Conservation (phyloP, 768 basidiomycete species). For the Daedalea quercina region DNA sequence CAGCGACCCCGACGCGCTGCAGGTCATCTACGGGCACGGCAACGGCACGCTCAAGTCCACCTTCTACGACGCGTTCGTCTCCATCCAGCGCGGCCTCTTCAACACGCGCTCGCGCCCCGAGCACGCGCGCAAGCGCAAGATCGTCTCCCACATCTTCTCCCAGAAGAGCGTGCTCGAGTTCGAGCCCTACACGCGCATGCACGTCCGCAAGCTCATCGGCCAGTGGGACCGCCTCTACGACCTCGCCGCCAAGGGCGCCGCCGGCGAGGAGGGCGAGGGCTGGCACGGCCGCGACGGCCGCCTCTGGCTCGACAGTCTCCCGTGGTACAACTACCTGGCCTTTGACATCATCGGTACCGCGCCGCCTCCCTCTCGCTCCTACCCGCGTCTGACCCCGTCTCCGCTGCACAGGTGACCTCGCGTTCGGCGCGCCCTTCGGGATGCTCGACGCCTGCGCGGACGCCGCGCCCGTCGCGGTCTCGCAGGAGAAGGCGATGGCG, state of each 20-base stretch:
- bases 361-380: neutral
- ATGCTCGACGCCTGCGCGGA: slow-evolving; percentile 78
- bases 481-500: slow-evolving; percentile 47
- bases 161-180: slow-evolving; percentile 84
- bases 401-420: slow-evolving; percentile 65
- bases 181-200: slow-evolving; percentile 78
- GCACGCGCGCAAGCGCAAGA: slow-evolving; percentile 87
- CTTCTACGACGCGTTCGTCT: slow-evolving; percentile 37
- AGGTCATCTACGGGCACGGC: slow-evolving; percentile 72
- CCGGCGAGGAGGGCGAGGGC: slow-evolving; percentile 52
- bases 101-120: slow-evolving; percentile 72
- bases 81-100: slow-evolving; percentile 52
- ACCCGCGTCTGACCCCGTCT: slow-evolving; percentile 31
- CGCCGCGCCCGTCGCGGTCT: slow-evolving; percentile 58
- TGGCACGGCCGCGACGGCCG: slow-evolving; percentile 56
- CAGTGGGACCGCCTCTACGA: slow-evolving; percentile 75
- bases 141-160: slow-evolving; percentile 79
- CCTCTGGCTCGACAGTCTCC: slow-evolving; percentile 69
- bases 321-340: slow-evolving; percentile 63
- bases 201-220: slow-evolving; percentile 44
- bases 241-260: slow-evolving; percentile 44
- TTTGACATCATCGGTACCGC: slow-evolving; percentile 68
- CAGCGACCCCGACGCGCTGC: slow-evolving; percentile 65
- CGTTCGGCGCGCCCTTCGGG: slow-evolving; percentile 84
- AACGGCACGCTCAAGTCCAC: slow-evolving; percentile 75